Conservation (phyloP, 1,139 yeast genomes). For the Debaryomycetaceae sp. region DNA sequence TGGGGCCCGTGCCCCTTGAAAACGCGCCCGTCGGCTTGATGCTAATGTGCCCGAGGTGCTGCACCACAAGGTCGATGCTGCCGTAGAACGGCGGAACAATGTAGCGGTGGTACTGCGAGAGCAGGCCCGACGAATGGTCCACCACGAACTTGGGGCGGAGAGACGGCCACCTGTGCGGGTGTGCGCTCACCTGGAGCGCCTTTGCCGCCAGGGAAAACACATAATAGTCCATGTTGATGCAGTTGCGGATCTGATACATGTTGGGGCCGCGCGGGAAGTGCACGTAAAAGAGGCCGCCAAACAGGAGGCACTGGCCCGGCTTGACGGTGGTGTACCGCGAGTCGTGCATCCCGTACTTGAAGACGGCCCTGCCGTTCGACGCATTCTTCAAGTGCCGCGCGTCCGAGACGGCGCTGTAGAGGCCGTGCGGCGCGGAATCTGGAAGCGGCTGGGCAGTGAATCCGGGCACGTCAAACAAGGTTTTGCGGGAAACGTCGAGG, state of each 20-base stretch:
- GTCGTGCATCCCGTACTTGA: constrained; percentile 22
- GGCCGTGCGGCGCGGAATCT: constrained; percentile 10
- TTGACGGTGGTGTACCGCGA: constrained; percentile 28
- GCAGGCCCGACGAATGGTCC: constrained; percentile 11
- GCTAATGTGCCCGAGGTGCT: constrained; percentile 58
- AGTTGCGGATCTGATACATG: constrained; percentile 32
- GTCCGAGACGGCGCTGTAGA: constrained; percentile 17
- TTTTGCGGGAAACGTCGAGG: constrained; percentile 14
- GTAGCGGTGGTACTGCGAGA: constrained; percentile 27
- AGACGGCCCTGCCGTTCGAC: constrained; percentile 26
- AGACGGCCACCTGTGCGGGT: constrained; percentile 9
- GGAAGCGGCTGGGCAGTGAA: constrained; percentile 13
- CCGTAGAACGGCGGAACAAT: constrained; percentile 63
- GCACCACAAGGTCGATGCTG: constrained; percentile 53
- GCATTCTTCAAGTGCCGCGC: constrained; percentile 22
- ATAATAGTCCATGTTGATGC: constrained; percentile 19
- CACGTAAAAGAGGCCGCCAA: constrained; percentile 54
- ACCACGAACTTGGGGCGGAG: constrained; percentile 22
- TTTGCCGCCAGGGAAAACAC: constrained; percentile 18
- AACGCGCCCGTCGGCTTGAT: constrained; percentile 51
- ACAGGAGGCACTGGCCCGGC: constrained; percentile 35
- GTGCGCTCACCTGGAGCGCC: constrained; percentile 11
- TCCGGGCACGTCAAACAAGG: constrained; percentile 50
- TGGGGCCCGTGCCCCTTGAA: constrained; percentile 10
- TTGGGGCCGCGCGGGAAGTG: constrained; percentile 22